Base-by-base conservation (phyloP, 2,329 filamentous ascomycete species). In the Aspergillus nomiae region DNA sequence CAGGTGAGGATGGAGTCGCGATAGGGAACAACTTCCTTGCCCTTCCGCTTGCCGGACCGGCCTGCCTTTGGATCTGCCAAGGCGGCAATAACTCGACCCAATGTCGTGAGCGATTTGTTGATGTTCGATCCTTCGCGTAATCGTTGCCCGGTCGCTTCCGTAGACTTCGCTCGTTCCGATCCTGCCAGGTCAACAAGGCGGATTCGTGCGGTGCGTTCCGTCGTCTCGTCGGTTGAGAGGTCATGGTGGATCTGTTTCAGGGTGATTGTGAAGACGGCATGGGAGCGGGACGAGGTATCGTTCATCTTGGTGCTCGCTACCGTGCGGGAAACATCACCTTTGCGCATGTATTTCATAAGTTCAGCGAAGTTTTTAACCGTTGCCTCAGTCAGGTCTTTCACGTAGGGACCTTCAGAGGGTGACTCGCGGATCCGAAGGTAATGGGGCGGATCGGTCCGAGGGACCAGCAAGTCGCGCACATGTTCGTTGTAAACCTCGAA, bases 401-500 rank as follows among this genome's bases (percentile, higher is more conserved):
- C 92, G 74, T 99, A 99, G 8, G 96, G 94, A 0, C 95, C 95
- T 70, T 98, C 94, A 32, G 89, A 93, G 21, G 94, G 94, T 21
- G 92, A 96, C 81, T 99, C 95, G 73, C 95, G 90, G 73, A 99
- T 97, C 80, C 97, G 97, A 71, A 99, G 90, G 77, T 98, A 97
- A 75, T 96, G 90, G 1, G 94, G 92, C 6, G 91, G 85, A 65
- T 91, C 90, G 61, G 89, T 90, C 32, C 90, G 86, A 12, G 94
- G 92, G 0, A 93, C 90, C 53, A 99, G 87, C 41, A 99, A 83
- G 75, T 99, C 95, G 63, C 95, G 92, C 56, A 99, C 95, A 78
- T 98, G 95, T 81, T 99, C 95, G 79, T 99, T 99, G 86, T 99
- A 99, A 65, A 99, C 95, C 77, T 99, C 95, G 74, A 99, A 98